Base-by-base conservation (phyloP, 129 eudicot species). In the Erigeron canadensis region DNA sequence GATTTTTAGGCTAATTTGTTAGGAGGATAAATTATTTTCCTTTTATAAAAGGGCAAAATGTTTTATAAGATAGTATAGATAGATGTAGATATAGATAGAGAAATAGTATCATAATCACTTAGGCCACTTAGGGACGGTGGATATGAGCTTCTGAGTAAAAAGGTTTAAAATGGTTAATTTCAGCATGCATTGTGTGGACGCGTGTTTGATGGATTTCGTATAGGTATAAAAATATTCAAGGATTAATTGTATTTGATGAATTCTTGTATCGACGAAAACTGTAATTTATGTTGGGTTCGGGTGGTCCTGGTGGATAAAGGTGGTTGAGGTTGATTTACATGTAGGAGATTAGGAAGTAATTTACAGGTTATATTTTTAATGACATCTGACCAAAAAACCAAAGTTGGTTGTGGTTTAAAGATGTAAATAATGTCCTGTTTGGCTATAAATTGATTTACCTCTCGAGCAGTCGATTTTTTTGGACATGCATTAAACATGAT, bases 351-450 rank as follows among this genome's bases (percentile, higher is more conserved):
- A 28, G 34, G 34, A 28, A 28, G 45, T 22, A 8, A 45, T 38
- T 51, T 56, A 13, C 39, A 18, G n/a, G 18, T 60, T 21, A 34
- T 21, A 37, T 62, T 46, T 11, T 5, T 8, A 16, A 1, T 28
- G 19, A 45, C 53, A 16, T 54, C 10, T 69, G 72, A 48, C 58
- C 59, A 50, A 41, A 10, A 21, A 10, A 47, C 55, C 60, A 28
- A 68, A 39, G 61, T 68, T 37, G 43, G 61, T 50, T 23, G 43
- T 68, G 62, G 12, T 67, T 68, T 47, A 15, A 48, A 22, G 23
- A n/a, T 11, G 8, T 40, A 18, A 22, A 47, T 48, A 46, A 47
- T 28, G 13, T 68, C 44, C 55, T 8, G 61, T 55, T 54, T 8
- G 12, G 19, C 17, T 21, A 43, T 15, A 13, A 12, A 6, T 67